These are phyloP conservation scores for Phytophthora aleatoria DNA, from an alignment of 352 stramenopile species.

Conservation along the genomic window DNA sequence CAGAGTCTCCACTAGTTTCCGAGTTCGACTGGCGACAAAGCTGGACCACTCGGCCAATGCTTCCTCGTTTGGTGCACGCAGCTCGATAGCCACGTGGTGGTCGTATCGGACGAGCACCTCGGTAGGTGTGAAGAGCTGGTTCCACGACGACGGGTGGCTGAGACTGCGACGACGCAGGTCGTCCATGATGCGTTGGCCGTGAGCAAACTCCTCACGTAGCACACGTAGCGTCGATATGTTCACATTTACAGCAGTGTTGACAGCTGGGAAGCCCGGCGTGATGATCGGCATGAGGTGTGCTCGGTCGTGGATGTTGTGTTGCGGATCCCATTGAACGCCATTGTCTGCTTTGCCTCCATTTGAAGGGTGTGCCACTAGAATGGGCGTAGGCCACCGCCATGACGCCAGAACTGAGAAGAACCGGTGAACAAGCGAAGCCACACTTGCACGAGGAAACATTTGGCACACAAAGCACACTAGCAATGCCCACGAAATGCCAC, in stretches of 20 bases:
- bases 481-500: constrained; percentile 86
- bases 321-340: constrained; percentile 72
- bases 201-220: constrained; percentile 75
- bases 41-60: constrained; percentile 68
- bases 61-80: constrained; percentile 60
- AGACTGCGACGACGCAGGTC: constrained; percentile 67
- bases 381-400: constrained; percentile 85
- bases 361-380: constrained; percentile 75
- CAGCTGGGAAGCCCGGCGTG: constrained; percentile 79
- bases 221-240: constrained; percentile 79
- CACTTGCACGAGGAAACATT: constrained; percentile 82
- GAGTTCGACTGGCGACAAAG: constrained; percentile 82
- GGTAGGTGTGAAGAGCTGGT: constrained; percentile 72
- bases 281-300: constrained; percentile 89
- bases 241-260: constrained; percentile 88
- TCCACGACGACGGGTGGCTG: constrained; percentile 72
- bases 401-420: constrained; percentile 81
- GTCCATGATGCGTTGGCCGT: constrained; percentile 77
- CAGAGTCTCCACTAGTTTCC: constrained; percentile 84
- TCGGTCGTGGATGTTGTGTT: constrained; percentile 77
- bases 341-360: constrained; percentile 37
- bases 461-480: constrained; percentile 87
- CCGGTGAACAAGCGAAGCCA: constrained; percentile 71
- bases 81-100: constrained; percentile 75
- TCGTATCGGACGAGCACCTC: constrained; percentile 88